Evolutionary conservation across 495 filamentous ascomycete species (phyloP).

Genomic region (Aspergillus ellipticus): DNA sequence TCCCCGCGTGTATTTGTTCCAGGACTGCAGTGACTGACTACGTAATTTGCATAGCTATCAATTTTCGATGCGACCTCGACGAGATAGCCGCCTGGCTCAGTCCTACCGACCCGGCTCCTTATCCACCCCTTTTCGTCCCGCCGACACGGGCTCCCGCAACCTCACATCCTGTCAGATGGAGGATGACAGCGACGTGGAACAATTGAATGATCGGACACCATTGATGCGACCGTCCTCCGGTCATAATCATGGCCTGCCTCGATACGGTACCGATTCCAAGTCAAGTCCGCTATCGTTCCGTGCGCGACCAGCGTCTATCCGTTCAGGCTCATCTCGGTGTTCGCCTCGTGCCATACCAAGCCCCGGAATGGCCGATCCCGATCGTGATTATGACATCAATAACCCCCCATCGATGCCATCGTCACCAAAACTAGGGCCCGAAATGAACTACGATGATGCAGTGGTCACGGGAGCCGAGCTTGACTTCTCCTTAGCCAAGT

Average conservation of each 20-base stretch:
- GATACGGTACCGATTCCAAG: constrained; percentile 41
- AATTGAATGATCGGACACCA: constrained; percentile 38
- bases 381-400: constrained; percentile 75
- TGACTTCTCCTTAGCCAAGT: constrained; percentile 32
- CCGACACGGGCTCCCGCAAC: constrained; percentile 27
- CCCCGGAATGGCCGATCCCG: constrained; percentile 25
- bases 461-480: constrained; percentile 58
- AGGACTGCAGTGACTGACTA: constrained; percentile 7
- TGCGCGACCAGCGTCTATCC: constrained; percentile 26
- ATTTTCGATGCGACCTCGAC: constrained; percentile 63
- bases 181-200: constrained; percentile 53
- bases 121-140: constrained; percentile 22
- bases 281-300: constrained; percentile 27
- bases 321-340: constrained; percentile 30
- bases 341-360: constrained; percentile 32
- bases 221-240: constrained; percentile 31
- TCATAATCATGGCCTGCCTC: constrained; percentile 19
- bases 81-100: constrained; percentile 51
- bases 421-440: constrained; percentile 58
- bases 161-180: constrained; percentile 24
- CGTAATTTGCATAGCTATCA: constrained; percentile 53
- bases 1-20: not conserved
- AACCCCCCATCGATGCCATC: constrained; percentile 93
- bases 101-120: constrained; percentile 45
- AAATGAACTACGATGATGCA: constrained; percentile 74